Evolutionary conservation across 1,284 basidiomycete species (phyloP).

Genomic region (Rugosomyces carneus): DNA sequence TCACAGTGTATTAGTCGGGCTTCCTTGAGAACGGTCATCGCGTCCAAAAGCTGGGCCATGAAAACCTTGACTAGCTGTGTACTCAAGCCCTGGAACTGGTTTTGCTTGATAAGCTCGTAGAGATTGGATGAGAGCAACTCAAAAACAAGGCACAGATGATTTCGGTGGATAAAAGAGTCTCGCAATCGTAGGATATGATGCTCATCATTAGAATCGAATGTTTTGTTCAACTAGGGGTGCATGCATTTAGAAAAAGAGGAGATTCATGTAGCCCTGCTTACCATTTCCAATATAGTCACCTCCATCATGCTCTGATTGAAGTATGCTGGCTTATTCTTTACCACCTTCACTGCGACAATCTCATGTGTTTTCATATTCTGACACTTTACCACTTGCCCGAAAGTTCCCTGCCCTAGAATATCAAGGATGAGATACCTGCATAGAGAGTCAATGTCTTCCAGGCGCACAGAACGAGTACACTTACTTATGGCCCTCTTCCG

Average conservation of each 20-base stretch:
- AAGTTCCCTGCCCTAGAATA: constrained; percentile 96
- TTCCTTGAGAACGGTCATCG: constrained; percentile 89
- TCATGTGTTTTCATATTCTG: constrained; percentile 99
- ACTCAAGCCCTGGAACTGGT: constrained; percentile 96
- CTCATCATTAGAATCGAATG: constrained; percentile 89
- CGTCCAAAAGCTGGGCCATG: constrained; percentile 91
- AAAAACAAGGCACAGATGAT: constrained; percentile 95
- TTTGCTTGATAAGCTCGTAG: constrained; percentile 99
- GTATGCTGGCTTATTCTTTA: constrained; percentile 99
- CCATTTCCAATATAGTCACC: constrained; percentile 94
- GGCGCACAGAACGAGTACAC: constrained; percentile 26
- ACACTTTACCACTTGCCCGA: constrained; percentile 99
- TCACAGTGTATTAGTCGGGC: constrained; percentile 97
- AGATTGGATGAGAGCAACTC: constrained; percentile 96
- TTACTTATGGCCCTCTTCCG: constrained; percentile 87
- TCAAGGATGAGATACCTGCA: constrained; percentile 93
- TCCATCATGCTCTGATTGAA: constrained; percentile 99
- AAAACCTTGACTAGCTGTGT: constrained; percentile 98
- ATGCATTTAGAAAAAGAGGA: constrained; percentile 24
- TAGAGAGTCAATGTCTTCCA: constrained; percentile 11
- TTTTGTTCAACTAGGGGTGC: constrained; percentile 76
- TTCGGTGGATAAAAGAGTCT: constrained; percentile 96
- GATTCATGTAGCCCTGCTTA: constrained; percentile 33
- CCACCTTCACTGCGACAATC: constrained; percentile 97
- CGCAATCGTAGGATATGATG: constrained; percentile 95